Conservation (phyloP, 768 basidiomycete species). For the Boletus patriciae region DNA sequence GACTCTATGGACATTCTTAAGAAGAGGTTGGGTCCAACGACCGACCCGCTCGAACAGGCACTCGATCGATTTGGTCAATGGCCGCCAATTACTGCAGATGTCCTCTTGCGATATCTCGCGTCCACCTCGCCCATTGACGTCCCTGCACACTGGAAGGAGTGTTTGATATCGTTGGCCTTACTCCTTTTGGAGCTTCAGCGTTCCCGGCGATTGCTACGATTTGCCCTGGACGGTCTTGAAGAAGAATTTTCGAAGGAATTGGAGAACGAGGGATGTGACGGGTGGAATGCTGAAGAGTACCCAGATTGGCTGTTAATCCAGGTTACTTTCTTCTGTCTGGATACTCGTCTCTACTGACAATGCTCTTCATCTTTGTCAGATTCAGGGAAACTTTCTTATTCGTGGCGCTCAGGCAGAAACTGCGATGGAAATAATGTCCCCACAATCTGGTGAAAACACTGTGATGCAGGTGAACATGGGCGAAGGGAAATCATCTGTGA, state of each 20-base stretch:
- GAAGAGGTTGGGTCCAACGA: too few relatives aligned
- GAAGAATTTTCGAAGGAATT: neutral
- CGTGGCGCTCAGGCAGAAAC: slow-evolving; percentile 17
- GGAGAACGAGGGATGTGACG: neutral
- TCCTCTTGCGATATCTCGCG: too few relatives aligned
- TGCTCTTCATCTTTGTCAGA: slow-evolving; percentile 7
- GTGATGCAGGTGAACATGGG: slow-evolving; percentile 54
- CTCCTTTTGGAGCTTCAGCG: too few relatives aligned
- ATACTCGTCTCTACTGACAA: neutral
- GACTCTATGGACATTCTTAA: too few relatives aligned
- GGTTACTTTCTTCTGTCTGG: too few relatives aligned
- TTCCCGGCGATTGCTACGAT: neutral
- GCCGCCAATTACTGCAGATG: too few relatives aligned
- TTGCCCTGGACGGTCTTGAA: neutral
- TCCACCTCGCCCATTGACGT: too few relatives aligned
- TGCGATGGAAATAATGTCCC: slow-evolving; percentile 45
- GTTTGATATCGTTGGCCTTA: too few relatives aligned
- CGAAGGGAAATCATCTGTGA: slow-evolving; percentile 48
- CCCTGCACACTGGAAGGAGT: too few relatives aligned
- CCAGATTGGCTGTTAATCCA: neutral
- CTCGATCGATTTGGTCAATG: too few relatives aligned
- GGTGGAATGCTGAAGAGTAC: neutral
- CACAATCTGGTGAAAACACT: slow-evolving; percentile 34
- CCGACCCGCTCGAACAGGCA: too few relatives aligned
- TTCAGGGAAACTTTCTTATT: neutral